Base-by-base conservation (phyloP, 139 green algal species). In the Chlamydomonas urium region DNA sequence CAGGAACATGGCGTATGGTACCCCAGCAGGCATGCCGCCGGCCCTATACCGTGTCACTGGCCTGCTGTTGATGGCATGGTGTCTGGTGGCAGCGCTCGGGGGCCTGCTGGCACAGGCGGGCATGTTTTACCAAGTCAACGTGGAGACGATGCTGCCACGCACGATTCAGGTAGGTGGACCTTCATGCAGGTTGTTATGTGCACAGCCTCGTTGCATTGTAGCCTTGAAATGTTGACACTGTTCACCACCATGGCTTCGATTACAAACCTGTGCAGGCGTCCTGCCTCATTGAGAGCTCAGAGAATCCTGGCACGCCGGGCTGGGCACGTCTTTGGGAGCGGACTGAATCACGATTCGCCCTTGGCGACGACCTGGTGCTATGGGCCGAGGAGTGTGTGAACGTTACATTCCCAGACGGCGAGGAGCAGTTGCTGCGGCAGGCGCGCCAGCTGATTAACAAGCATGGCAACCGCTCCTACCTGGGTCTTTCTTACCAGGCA, bases 401-500 rank as follows among this genome's bases (percentile, higher is more conserved):
- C 53, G 26, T 63, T 36, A 34, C 53, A 8, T 17, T 5, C 53
- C 6, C 17, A 14, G 6, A 14, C 26, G 53, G 53, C n/a, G 53
- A 63, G 53, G 53, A 63, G 53, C 10, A 63, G 10, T 21, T 63
- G 24, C 29, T 14, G 53, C 19, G 6, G 10, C 10, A 63, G 53
- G 53, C 53, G 17, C 21, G 53, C 17, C 10, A 14, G 10, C 53
- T 63, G 24, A n/a, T n/a, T n/a, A n/a, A n/a, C n/a, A n/a, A n/a
- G n/a, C n/a, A n/a, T n/a, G n/a, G n/a, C n/a, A n/a, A n/a, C n/a
- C n/a, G 61, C 32, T 60, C 62, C 19, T 77, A 77, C 37, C 47
- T 77, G 5, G 72, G 72, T 14, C 72, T 77, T 3, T 60, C 38
- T 23, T 77, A 77, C 47, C 34, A 72, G 28, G 61, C 61, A 17